phyloP scores from a whole-genome alignment of 495 filamentous ascomycete genomes.

The Astrothelium macrocarpum region DNA sequence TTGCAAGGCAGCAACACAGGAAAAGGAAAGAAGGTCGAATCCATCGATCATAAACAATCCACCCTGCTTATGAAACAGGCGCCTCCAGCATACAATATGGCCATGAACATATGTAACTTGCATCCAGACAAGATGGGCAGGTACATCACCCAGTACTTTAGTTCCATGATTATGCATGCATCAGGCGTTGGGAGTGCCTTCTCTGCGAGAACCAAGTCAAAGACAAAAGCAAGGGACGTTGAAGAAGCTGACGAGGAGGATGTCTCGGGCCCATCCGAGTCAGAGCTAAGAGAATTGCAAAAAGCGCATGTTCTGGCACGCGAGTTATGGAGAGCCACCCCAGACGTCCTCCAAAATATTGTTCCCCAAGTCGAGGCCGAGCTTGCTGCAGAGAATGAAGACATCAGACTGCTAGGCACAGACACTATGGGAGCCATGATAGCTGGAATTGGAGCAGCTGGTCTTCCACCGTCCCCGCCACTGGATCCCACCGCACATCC shows the following conservation, averaged over 20 bases:
- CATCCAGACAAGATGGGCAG: conserved; percentile 89
- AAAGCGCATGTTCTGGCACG: conserved; percentile 85
- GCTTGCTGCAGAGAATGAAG: conserved; percentile 76
- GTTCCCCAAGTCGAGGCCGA: conserved; percentile 92
- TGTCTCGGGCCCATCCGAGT: conserved; percentile 52
- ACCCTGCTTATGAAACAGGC: conserved; percentile 75
- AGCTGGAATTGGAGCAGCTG: conserved; percentile 80
- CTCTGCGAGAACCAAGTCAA: conserved; percentile 33
- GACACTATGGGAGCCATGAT: conserved; percentile 93
- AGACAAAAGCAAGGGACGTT: conserved; percentile 25
- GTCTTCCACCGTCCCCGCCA: conserved; percentile 59
- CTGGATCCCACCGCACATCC: conserved; percentile 78
- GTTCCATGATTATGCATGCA: conserved; percentile 85
- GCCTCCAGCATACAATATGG: conserved; percentile 90
- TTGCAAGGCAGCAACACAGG: conserved; percentile 26
- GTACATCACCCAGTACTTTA: conserved; percentile 91
- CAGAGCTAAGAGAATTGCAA: conserved; percentile 74
- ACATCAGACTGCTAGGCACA: conserved; percentile 75
- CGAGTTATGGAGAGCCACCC: conserved; percentile 89
- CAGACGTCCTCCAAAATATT: conserved; percentile 81
- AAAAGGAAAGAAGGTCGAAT: conserved; percentile 52
- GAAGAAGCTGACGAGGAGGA: conserved; percentile 64
- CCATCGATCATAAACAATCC: conserved; percentile 60
- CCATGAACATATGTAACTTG: conserved; percentile 83
- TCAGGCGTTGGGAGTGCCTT: conserved; percentile 40